A percentile compares a stretch with the other conserved stretches of the same genome.
Evolutionary conservation across 2,329 filamentous ascomycete species (phyloP).

Genomic region (Cladosporium sp.): DNA sequence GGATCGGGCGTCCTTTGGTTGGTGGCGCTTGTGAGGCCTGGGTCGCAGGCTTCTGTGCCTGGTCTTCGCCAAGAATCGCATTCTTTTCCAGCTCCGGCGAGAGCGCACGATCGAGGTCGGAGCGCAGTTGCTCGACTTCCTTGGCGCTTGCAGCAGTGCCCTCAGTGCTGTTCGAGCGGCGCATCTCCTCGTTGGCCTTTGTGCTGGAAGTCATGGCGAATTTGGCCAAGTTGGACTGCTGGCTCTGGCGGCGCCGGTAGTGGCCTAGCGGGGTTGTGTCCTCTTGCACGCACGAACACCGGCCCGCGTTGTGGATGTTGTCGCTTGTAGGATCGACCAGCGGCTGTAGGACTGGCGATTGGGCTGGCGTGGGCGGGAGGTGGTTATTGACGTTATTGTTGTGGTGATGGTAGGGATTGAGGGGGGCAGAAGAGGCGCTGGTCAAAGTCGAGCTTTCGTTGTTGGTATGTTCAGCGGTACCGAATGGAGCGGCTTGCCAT

Average conservation of each 20-base stretch:
- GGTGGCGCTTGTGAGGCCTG: neutral
- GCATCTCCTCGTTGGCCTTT: constrained; percentile 22
- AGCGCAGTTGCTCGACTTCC: constrained; percentile 33
- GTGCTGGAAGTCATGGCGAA: constrained; percentile 33
- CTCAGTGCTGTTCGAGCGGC: constrained; percentile 22
- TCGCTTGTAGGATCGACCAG: constrained; percentile 12
- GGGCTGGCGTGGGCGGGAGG: constrained; percentile 11
- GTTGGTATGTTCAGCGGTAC: neutral
- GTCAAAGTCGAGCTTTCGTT: neutral
- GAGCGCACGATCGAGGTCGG: constrained; percentile 34
- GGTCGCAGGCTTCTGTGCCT: constrained; percentile 1
- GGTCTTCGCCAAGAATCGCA: neutral
- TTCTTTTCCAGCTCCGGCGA: constrained; percentile 21
- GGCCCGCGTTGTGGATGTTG: constrained; percentile 32
- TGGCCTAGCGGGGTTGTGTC: constrained; percentile 32
- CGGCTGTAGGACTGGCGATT: constrained; percentile 12
- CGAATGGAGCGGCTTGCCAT: constrained; percentile 18
- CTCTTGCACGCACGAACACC: constrained; percentile 32
- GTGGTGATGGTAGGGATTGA: neutral
- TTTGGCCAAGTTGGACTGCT: constrained; percentile 33
- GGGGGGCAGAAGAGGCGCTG: neutral
- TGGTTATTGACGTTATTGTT: neutral
- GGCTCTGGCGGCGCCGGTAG: constrained; percentile 36
- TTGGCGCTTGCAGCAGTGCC: constrained; percentile 22
- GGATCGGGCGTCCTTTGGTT: constrained; percentile 12